These are phyloP conservation scores for Coprinopsis sp. DNA, from an alignment of 768 basidiomycete species.

Conservation along the genomic window DNA sequence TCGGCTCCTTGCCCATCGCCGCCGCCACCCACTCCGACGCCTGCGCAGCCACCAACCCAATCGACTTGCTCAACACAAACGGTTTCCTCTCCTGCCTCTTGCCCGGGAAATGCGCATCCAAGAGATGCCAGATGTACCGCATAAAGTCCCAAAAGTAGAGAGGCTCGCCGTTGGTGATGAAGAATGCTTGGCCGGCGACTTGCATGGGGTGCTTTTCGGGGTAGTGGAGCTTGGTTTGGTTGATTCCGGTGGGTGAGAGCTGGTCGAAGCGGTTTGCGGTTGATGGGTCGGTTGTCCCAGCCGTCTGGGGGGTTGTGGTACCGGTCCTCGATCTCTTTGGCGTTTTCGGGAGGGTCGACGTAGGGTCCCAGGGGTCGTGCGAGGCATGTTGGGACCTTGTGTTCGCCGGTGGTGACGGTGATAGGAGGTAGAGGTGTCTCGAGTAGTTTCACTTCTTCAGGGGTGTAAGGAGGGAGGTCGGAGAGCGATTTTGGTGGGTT, in stretches of 20 bases:
- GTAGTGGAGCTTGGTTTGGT: constrained; percentile 40
- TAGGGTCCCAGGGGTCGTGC: constrained; percentile 85
- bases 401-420: constrained; percentile 56
- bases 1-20: constrained; percentile 72
- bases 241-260: constrained; percentile 56
- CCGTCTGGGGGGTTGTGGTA: constrained; percentile 46
- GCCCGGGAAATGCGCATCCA: constrained; percentile 57
- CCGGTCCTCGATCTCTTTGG: constrained; percentile 48
- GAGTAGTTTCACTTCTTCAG: constrained; percentile 38
- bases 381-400: constrained; percentile 70
- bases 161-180: constrained; percentile 97
- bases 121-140: constrained; percentile 69
- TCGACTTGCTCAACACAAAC: constrained; percentile 49
- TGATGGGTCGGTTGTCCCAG: constrained; percentile 46
- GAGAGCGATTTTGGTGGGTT: constrained; percentile 31
- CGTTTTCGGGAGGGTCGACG: constrained; percentile 55
- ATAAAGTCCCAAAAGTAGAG: constrained; percentile 95
- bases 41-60: constrained; percentile 71
- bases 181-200: constrained; percentile 91
- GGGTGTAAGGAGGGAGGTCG: constrained; percentile 38
- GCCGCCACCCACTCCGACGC: constrained; percentile 71
- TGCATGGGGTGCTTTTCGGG: constrained; percentile 54
- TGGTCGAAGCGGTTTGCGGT: constrained; percentile 83
- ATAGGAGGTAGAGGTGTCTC: constrained; percentile 55
- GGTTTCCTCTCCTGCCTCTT: constrained; percentile 35